Evolutionary conservation across 371 early-diverging fungal species (phyloP), one percentile per base, ranked within the genome.

Genomic region (Mycotypha africana): DNA sequence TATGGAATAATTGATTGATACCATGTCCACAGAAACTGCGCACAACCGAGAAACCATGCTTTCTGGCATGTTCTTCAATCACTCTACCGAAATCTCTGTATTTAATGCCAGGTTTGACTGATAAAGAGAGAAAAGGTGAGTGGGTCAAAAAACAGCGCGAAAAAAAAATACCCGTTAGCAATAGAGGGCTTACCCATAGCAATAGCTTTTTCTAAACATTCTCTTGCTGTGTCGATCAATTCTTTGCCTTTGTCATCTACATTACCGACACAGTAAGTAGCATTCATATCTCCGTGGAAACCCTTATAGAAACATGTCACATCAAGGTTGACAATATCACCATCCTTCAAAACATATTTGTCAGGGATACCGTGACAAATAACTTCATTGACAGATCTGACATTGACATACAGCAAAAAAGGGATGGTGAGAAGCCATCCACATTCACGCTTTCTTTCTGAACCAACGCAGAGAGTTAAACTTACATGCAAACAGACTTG

Each of bases 291-390:
- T 28, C 86, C 85, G 46, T 98, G 97, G 76, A 86, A 95, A 2
- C 93, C 97, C 44, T 87, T 75, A 53, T 88, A 78, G 72, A 74
- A 94, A 37, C 91, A 75, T n/a, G 84, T 80, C 19, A 96, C 82
- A 61, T 96, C 98, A 38, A 96, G 60, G 65, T 98, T 96, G 50
- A 92, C 45, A 41, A 95, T 86, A 67, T 98, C 97, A 37, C 95
- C 95, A 51, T 96, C 93, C 45, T 76, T 65, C 26, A 98, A 63
- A 47, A 71, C 77, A 46, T 93, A 88, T 44, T 77, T 58, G 66
- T 96, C 96, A 2, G 96, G 97, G 45, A 96, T 91, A 39, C 96
- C 93, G 56, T 89, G 91, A 28, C 89, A 89, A 54, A 92, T 88
- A 26, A 87, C 84, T 70, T 82, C 83, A 49, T 82, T 82, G 21